Conservation (phyloP, 176 grass and related monocot genomes). For the Hordeum vulgare region MorexV3_pseudomolecules_assembly NC_058519.1:128599433-128599932, state of each 20-base stretch:
- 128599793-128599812: neutral
- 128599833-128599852: neutral
- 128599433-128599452: neutral
- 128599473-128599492: neutral
- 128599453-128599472: neutral
- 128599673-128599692: constrained; percentile 19
- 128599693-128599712: neutral
- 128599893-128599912: neutral
- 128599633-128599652: constrained; percentile 18
- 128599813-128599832: constrained; percentile 5
- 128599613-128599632: constrained; percentile 26
- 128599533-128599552: neutral
- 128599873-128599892: neutral
- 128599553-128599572: neutral
- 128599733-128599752: constrained; percentile 16
- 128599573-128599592: neutral
- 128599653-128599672: constrained; percentile 21
- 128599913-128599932: neutral
- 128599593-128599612: constrained; percentile 4
- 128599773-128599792: constrained; percentile 28
- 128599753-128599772: neutral
- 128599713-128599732: neutral
- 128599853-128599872: neutral
- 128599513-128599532: neutral
- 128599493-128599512: too few relatives aligned